Evolutionary conservation across 768 basidiomycete genomes (phyloP), one percentile per base, ranked within the genome.

Genomic region (Mycena chlorophos): DNA sequence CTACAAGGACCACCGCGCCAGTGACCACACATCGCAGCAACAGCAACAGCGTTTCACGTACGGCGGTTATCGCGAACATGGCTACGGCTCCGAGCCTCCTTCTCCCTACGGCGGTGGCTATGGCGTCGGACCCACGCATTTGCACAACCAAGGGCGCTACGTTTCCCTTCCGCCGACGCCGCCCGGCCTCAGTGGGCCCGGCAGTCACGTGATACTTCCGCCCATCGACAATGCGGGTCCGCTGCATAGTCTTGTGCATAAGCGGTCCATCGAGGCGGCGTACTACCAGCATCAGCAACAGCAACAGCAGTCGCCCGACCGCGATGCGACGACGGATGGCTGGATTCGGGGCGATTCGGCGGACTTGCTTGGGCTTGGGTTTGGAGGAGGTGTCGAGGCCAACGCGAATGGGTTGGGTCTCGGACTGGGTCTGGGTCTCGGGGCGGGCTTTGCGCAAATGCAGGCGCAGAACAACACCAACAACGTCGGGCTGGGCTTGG

Each of bases 81-180:
- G 10, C 19, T 10, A 19, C 22, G n/a, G 13, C 20, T 46, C 45
- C 14, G 45, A 46, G 25, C 45, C 45, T 10, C 45, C 45, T 22
- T 46, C 45, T 23, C 45, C 45, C 10, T 43, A 43, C 25, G 45
- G 23, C 26, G 23, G 8, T 22, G 40, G 40, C 13, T 12, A 14
- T 22, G 20, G 40, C 40, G 20, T 22, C 22, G 40, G 14, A 8
- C 31, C 8, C 10, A 8, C 31, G 8, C 31, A 8, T 8, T 8
- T 17, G 31, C 31, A 34, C 10, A 17, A 8, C 10, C 31, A 8
- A 8, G 8, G 10, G 31, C 31, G 8, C 31, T 17, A 34, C 31
- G 31, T 8, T 34, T 74, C 60, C 74, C 45, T 45, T 13, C 20
- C 34, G 17, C 51, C n/a, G n/a, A n/a, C n/a, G n/a, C n/a, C n/a